Evolutionary conservation across 2,329 filamentous ascomycete species (phyloP).

Genomic region (Sporothrix pallida): DNA sequence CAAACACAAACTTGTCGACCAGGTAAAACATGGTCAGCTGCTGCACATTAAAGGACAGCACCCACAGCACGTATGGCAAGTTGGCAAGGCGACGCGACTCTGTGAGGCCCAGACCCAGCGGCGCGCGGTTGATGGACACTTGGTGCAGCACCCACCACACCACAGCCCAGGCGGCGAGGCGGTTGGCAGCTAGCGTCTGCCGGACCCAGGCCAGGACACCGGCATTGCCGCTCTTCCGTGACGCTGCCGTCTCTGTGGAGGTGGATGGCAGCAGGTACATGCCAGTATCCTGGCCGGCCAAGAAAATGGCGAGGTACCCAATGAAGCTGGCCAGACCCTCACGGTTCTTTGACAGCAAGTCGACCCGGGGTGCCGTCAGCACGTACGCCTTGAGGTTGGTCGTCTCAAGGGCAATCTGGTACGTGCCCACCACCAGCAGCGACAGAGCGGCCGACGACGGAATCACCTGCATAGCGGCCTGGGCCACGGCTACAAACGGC

Average conservation of each 20-base stretch:
- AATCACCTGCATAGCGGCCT: constrained; percentile 70
- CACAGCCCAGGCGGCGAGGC: constrained; percentile 66
- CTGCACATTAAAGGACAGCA: constrained; percentile 85
- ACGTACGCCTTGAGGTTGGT: constrained; percentile 83
- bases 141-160: constrained; percentile 75
- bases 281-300: constrained; percentile 84
- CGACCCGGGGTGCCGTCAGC: constrained; percentile 76
- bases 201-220: constrained; percentile 37
- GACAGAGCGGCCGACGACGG: constrained; percentile 80
- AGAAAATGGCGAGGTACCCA: constrained; percentile 93
- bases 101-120: constrained; percentile 71
- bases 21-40: constrained; percentile 80
- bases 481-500: constrained; percentile 84
- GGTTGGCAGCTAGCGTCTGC: constrained; percentile 46
- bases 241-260: constrained; percentile 47
- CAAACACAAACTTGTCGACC: constrained; percentile 80
- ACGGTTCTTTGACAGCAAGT: constrained; percentile 85
- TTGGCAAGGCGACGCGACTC: constrained; percentile 93
- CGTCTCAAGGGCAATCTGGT: constrained; percentile 77
- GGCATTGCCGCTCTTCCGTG: constrained; percentile 33
- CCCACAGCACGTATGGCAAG: constrained; percentile 91
- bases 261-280: constrained; percentile 74
- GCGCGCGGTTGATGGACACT: constrained; percentile 64
- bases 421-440: constrained; percentile 68
- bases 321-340: constrained; percentile 95